Base-by-base conservation (phyloP, 306 rosid genomes). In the Quercus wislizeni region DNA sequence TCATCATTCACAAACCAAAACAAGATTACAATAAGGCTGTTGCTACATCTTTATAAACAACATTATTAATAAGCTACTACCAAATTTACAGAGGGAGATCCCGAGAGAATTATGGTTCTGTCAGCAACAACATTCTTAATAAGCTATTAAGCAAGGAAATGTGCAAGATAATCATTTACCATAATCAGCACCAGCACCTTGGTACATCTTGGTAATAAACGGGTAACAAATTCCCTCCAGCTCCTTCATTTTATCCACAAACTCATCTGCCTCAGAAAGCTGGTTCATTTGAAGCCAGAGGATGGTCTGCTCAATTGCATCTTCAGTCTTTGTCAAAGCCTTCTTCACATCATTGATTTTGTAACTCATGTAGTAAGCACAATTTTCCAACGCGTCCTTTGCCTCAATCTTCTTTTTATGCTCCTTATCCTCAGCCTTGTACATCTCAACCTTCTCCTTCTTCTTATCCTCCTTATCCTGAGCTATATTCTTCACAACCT, bases 291-390 rank as follows among this genome's bases (percentile, higher is more conserved):
- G 20, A 21, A 31, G 77, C 67, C 77, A 31, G 1, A 6, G 7
- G 5, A 74, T 74, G 54, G 67, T 33, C 52, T 74, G 64, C 62
- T 74, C 77, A 38, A 74, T 2, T 19, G 30, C 25, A n/a, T 74
- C 77, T 59, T 74, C 77, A 55, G 18, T 19, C 49, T 55, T 56
- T 41, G 18, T 31, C 77, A 69, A 46, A 51, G 49, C 51, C 2
- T 43, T 76, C 43, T 75, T 75, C 20, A 58, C 71, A 12, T 23
- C 71, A 2, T 5, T 61, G 19, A 75, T 33, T 5, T 33, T 76
- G 54, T 76, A 25, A 61, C 79, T 76, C 79, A 76, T 63, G 38
- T 76, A 43, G 61, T 75, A 43, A 19, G 58, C 78, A 69, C 30
- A 69, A 43, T 35, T 69, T 13, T 69, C 55, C 52, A 69, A 5